Conservation (phyloP, 345 rosid genomes). For the Clausena lansium region DNA sequence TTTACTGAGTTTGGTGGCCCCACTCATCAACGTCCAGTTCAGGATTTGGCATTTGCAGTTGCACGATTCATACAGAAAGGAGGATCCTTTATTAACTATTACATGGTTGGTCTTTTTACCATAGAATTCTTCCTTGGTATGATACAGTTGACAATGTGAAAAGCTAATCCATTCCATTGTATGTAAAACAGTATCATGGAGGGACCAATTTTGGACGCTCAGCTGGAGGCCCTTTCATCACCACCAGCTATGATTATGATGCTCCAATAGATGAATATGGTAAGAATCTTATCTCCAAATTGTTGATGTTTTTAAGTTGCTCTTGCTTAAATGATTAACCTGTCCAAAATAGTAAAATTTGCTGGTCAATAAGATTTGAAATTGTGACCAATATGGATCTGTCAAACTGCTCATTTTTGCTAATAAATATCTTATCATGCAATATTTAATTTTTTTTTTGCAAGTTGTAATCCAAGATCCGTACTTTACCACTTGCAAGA, state of each 20-base stretch:
- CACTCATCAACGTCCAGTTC: constrained; percentile 87
- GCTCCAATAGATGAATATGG: constrained; percentile 99
- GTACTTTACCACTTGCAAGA: not conserved
- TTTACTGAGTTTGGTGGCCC: constrained; percentile 96
- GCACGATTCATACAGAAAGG: constrained; percentile 95
- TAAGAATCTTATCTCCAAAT: constrained; percentile 28
- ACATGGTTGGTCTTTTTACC: constrained; percentile 59
- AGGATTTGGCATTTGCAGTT: constrained; percentile 96
- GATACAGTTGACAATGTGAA: not conserved
- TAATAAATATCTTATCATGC: not conserved
- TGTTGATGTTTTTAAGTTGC: not conserved
- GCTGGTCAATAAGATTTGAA: not conserved
- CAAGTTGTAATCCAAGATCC: not conserved
- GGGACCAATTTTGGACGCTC: constrained; percentile 98
- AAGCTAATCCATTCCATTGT: constrained; percentile 11
- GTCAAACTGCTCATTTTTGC: not conserved
- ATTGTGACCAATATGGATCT: not conserved
- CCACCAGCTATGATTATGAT: constrained; percentile 97
- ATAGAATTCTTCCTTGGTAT: not conserved
- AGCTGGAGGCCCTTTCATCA: constrained; percentile 97
- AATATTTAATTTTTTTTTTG: not conserved
- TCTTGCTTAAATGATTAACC: not conserved
- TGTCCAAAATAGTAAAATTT: not conserved
- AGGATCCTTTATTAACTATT: constrained; percentile 93
- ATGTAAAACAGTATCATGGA: constrained; percentile 82